These are phyloP conservation scores for Schizonepeta tenuifolia DNA, from an alignment of 257 asterid genomes.

Conservation along the genomic window DNA sequence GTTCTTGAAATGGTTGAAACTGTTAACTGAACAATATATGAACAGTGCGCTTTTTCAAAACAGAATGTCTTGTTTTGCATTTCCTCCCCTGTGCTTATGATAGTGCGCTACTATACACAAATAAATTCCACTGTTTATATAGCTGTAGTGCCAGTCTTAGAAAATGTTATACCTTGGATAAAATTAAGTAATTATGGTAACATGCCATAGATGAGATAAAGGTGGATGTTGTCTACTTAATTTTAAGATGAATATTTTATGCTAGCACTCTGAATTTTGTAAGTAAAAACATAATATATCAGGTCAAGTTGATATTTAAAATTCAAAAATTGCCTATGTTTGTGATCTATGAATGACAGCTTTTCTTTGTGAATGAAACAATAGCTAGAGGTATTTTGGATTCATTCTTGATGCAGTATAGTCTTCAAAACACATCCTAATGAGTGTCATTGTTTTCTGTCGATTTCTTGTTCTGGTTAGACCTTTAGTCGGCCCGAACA, in stretches of 20 bases:
- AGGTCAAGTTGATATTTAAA: conserved; percentile 5
- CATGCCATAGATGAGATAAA: conserved; percentile 8
- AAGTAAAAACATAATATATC: conserved; percentile 8
- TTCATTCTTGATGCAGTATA: conserved; percentile 27
- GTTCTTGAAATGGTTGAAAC: not conserved
- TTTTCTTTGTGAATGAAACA: conserved; percentile 14
- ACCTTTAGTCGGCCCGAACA: conserved; percentile 65
- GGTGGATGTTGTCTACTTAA: not conserved
- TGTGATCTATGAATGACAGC: conserved; percentile 22
- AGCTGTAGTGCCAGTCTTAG: not conserved
- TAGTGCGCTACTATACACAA: not conserved
- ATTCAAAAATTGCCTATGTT: not conserved
- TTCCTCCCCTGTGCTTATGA: conserved; percentile 2
- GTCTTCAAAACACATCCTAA: not conserved
- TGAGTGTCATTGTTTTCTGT: conserved; percentile 32
- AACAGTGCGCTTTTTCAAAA: not conserved
- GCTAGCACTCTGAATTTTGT: not conserved
- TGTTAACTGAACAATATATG: conserved; percentile 7
- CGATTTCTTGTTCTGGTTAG: conserved; percentile 50
- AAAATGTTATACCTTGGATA: conserved; percentile 8
- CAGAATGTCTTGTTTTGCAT: conserved; percentile 7
- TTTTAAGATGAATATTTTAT: not conserved
- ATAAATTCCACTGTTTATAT: not conserved
- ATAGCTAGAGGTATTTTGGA: conserved; percentile 28
- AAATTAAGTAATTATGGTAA: conserved; percentile 9